Evolutionary conservation across 495 filamentous ascomycete genomes (phyloP), one percentile per base, ranked within the genome.

Genomic region (Friedmanniomyces simplex): DNA sequence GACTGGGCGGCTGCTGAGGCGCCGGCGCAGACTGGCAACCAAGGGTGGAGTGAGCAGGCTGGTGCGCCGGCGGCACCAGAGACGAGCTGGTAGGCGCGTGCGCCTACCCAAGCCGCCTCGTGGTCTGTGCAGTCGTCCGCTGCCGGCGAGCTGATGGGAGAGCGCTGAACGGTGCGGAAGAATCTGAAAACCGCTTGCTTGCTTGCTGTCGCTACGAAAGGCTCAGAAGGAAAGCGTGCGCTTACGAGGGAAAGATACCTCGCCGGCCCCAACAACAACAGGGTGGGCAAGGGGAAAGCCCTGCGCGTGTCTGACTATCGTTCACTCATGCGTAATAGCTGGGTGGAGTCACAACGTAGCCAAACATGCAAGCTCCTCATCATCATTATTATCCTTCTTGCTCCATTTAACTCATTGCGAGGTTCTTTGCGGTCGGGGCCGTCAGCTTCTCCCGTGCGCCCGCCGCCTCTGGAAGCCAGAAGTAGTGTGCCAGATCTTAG

Each of bases 181-280:
- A 32, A 4, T 3, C 28, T 3, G 28, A 32, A 32, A 3, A 10
- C 28, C 10, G 28, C 28, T 36, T 22, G 51, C 25, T 11, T 48
- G n/a, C 14, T 26, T n/a, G 11, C 39, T 43, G 16, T 48, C 25
- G 34, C 24, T 20, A 16, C 20, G 36, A 36, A 36, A 50, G 50
- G 50, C 43, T 46, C 39, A 30, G 51, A 59, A 25, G 37, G 20
- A 18, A 10, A 58, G 25, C 22, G 73, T 74, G 82, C 81, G 81
- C 88, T 93, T 77, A 95, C 85, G 89, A 95, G 88, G 89, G 89
- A 95, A 95, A 95, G 89, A 95, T 88, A 93, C 82, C 77, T 73
- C 66, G 64, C 60, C 61, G 60, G 77, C 74, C 46, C 28, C 25
- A 34, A 14, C 24, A 11, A 22, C 12, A 2, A 16, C 13, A 43